Evolutionary conservation across 192 early-diverging fungal genomes (phyloP), one percentile per base, ranked within the genome.

Genomic region (Spinellus fusiger): DNA sequence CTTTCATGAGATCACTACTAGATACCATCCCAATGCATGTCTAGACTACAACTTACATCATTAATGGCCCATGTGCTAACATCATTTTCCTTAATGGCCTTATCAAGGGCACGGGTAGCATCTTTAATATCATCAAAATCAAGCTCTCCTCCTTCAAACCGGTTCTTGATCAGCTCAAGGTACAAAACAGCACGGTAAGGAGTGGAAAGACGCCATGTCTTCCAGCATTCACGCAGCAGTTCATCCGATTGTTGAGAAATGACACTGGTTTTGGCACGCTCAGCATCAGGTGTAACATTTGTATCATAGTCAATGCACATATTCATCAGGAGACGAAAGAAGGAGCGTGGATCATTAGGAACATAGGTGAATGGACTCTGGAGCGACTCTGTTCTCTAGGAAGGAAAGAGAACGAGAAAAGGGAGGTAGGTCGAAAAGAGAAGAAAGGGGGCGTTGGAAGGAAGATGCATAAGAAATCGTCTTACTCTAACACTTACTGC

Each of bases 181-280:
- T 76, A 66, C 1, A 81, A 59, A 3, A 81, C 73, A 52, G 73
- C 72, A 50, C 77, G 62, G 66, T 68, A 80, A 28, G 73, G 69
- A 5, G 69, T 59, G 0, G 84, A 78, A 23, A 90, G 44, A 49
- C 83, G 67, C 88, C 87, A 89, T 3, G 83, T 76, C 20, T 88
- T 68, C 40, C 77, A 80, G 53, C 84, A 87, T 38, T 90, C 88
- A 8, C 75, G 80, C 16, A 90, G 64, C 0, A 90, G 51, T 2
- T 77, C 73, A 27, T 76, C 70, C 12, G 79, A 83, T 29, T 64
- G 60, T 13, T 75, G 70, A 2, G 86, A 81, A 1, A 90, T 56
- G 8, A 76, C 49, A 47, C 49, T 73, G 27, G 59, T 47, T 27
- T 74, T 54, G 7, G 69, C 71, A 28, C 61, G 44, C 25, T 80